These are phyloP conservation scores for Saposhnikovia divaricata DNA, from an alignment of 129 eudicot genomes.

Conservation along the genomic window DNA sequence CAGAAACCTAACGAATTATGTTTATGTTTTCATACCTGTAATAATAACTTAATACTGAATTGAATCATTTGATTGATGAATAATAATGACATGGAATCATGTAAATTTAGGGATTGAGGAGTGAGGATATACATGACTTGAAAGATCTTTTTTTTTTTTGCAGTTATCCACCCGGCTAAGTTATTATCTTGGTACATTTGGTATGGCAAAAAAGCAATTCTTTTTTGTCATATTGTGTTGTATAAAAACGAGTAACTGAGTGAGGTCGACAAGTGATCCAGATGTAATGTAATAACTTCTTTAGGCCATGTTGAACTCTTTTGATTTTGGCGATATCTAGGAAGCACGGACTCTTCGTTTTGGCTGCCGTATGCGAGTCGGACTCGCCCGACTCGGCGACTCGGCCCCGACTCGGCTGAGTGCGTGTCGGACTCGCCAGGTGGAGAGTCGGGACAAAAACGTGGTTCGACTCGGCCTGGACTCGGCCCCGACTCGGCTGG, in stretches of 20 bases:
- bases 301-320: no score
- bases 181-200: not conserved
- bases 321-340: no score
- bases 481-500: no score
- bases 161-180: not conserved
- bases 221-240: not conserved
- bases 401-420: no score
- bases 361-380: no score
- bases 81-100: no score
- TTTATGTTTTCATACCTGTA: not conserved
- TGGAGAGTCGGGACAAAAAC: no score
- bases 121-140: not conserved
- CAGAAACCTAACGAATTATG: no score
- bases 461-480: no score
- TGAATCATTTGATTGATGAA: not conserved
- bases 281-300: not conserved
- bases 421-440: no score
- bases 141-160: not conserved
- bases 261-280: not conserved
- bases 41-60: not conserved
- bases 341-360: no score
- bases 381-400: no score
- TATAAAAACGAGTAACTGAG: not conserved
- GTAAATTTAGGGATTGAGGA: not conserved
- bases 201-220: not conserved